Percentiles rank a stretch among this genome's conserved stretches.
These are phyloP conservation scores for Chaetomium cochliodes DNA, from an alignment of 495 filamentous ascomycete genomes.

Conservation along the genomic window DNA sequence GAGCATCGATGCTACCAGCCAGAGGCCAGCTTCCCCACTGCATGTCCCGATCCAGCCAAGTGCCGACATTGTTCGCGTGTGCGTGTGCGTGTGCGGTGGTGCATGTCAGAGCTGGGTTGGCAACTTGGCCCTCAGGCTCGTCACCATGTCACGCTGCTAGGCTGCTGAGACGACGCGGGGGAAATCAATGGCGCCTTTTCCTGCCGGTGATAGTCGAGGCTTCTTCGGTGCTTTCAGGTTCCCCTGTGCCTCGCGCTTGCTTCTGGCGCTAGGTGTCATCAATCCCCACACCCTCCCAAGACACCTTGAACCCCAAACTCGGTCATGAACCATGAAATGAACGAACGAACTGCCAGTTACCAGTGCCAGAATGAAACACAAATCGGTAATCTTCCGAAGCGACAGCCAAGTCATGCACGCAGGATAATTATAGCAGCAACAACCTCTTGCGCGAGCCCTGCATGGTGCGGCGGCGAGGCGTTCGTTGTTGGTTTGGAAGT, in stretches of 20 bases:
- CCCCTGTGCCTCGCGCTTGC: slow-evolving; percentile 17
- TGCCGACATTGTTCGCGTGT: slow-evolving; percentile 11
- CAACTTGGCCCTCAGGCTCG: not conserved
- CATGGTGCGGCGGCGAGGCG: not conserved
- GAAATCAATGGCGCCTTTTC: slow-evolving; percentile 2
- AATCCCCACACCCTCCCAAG: slow-evolving; percentile 21
- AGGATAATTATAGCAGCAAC: slow-evolving; percentile 16
- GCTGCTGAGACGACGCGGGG: not conserved
- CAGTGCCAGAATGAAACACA: not conserved
- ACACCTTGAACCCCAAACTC: not conserved
- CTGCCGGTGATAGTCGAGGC: slow-evolving; percentile 5
- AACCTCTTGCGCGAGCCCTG: not conserved
- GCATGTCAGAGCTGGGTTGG: not conserved
- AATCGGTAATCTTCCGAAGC: slow-evolving; percentile 21
- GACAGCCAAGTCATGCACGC: not conserved
- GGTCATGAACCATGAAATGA: not conserved
- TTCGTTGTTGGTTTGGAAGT: slow-evolving; percentile 11
- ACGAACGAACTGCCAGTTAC: too few relatives aligned
- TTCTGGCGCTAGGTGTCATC: slow-evolving; percentile 3
- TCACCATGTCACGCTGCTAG: slow-evolving; percentile 1
- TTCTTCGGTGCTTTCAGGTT: not conserved
- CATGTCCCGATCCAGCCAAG: slow-evolving; percentile 21
- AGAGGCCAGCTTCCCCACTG: slow-evolving; percentile 5
- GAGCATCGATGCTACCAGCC: slow-evolving; percentile 18
- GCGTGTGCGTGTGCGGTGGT: not conserved